Evolutionary conservation across 441 rosid species (phyloP).

Genomic region (Bruguiera hainesii): DNA sequence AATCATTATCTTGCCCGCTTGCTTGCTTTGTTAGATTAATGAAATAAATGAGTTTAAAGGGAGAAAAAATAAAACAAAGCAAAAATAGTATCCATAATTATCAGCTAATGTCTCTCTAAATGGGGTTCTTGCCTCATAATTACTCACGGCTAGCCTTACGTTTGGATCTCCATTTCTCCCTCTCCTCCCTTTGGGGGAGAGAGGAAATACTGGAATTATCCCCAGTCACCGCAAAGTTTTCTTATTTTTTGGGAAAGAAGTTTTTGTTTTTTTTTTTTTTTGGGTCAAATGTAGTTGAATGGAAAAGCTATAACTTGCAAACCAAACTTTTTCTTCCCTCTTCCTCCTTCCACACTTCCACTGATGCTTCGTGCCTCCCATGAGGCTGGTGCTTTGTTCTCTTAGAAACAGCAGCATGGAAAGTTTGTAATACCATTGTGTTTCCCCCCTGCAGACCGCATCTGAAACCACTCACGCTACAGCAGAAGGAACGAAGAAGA

Average conservation of each 20-base stretch:
- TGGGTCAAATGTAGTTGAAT: neutral
- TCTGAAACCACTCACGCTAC: slow-evolving; percentile 5
- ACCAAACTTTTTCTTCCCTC: neutral
- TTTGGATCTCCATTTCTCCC: too few relatives aligned
- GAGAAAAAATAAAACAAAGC: too few relatives aligned
- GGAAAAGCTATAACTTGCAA: neutral
- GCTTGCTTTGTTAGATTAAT: too few relatives aligned
- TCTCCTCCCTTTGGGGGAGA: too few relatives aligned
- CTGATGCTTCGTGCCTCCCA: neutral
- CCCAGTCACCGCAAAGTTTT: too few relatives aligned
- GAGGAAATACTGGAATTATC: neutral
- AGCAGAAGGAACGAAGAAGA: neutral
- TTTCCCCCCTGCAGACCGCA: neutral
- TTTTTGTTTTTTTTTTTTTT: neutral
- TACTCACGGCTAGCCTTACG: too few relatives aligned
- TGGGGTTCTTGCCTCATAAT: too few relatives aligned
- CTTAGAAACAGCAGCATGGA: neutral
- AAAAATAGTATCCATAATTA: too few relatives aligned
- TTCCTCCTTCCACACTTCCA: neutral
- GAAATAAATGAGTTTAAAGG: too few relatives aligned
- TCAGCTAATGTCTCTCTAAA: too few relatives aligned
- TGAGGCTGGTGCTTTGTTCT: neutral
- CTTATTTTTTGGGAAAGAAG: neutral
- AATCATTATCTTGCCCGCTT: too few relatives aligned
- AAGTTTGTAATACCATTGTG: too few relatives aligned